Evolutionary conservation across 208 protist genomes (phyloP).

Genomic region (Leishmania major): DNA sequence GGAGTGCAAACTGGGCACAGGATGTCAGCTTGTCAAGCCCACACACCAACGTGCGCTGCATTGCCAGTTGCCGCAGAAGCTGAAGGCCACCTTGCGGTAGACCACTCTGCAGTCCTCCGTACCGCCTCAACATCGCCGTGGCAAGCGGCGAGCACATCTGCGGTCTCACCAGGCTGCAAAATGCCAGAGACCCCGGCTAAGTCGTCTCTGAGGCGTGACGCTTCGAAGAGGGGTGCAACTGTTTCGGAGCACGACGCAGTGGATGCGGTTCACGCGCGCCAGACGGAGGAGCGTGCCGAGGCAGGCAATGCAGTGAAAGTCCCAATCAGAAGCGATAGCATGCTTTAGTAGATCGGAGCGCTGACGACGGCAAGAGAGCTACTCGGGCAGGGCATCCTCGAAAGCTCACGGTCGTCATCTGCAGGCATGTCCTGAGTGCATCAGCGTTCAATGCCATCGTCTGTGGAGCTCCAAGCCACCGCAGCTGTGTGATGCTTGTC

Average conservation of each 20-base stretch:
- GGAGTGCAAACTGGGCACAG: too few relatives aligned
- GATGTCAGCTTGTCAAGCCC: too few relatives aligned
- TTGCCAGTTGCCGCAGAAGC: not conserved
- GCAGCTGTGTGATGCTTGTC: not conserved
- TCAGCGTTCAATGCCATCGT: not conserved
- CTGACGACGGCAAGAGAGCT: not conserved
- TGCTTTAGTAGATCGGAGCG: too few relatives aligned
- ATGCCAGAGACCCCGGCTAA: not conserved
- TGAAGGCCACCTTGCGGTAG: not conserved
- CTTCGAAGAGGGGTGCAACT: too few relatives aligned
- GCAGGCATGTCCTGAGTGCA: not conserved
- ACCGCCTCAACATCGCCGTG: not conserved
- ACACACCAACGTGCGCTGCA: too few relatives aligned
- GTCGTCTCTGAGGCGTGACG: too few relatives aligned
- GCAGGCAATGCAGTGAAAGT: too few relatives aligned
- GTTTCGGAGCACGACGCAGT: too few relatives aligned
- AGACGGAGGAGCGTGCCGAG: too few relatives aligned
- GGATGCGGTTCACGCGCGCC: too few relatives aligned
- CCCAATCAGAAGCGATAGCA: too few relatives aligned
- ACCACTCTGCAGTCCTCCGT: not conserved
- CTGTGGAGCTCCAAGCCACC: not conserved
- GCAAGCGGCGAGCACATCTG: not conserved
- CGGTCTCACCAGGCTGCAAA: not conserved
- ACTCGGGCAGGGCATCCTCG: not conserved
- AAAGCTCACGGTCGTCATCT: not conserved